Percentiles rank a stretch among this genome's conserved stretches.
phyloP scores from a whole-genome alignment of 139 green algal genomes.

The Raphidocelis subcapitata region DNA sequence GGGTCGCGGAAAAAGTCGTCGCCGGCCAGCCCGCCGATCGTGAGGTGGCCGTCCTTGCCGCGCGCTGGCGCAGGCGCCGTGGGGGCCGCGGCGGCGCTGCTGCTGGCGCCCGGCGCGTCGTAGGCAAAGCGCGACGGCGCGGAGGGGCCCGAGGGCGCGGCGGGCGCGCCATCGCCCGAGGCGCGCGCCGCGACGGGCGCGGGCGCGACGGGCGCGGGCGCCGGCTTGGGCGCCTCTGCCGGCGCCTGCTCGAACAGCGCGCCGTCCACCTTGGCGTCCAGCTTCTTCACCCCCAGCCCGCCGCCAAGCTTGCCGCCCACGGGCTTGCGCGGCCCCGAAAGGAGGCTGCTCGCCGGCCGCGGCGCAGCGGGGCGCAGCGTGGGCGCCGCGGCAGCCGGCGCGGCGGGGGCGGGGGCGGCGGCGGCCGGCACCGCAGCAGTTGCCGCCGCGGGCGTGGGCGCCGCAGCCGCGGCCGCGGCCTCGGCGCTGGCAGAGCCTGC shows the following conservation, averaged over 20 bases:
- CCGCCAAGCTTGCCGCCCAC: slow-evolving; percentile 39
- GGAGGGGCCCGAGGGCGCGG: neutral
- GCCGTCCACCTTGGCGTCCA: slow-evolving; percentile 79
- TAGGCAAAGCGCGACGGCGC: slow-evolving; percentile 66
- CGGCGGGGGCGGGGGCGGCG: no score
- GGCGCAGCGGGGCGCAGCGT: no score
- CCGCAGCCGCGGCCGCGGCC: neutral
- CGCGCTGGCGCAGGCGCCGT: slow-evolving; percentile 37
- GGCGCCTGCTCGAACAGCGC: slow-evolving; percentile 73
- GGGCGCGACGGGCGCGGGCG: slow-evolving; percentile 24
- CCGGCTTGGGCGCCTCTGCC: slow-evolving; percentile 33
- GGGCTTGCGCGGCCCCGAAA: slow-evolving; percentile 36
- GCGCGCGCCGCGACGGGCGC: slow-evolving; percentile 61
- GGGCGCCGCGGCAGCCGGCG: no score
- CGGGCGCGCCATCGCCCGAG: no score
- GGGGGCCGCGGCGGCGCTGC: neutral
- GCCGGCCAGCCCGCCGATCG: slow-evolving; percentile 33
- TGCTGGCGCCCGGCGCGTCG: slow-evolving; percentile 44
- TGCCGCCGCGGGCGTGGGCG: neutral
- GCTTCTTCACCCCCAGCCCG: slow-evolving; percentile 86
- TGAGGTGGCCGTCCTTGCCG: slow-evolving; percentile 86
- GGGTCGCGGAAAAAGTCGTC: slow-evolving; percentile 69
- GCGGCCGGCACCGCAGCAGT: no score
- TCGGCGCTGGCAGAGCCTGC: neutral
- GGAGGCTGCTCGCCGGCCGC: no score